Conservation (phyloP, 352 stramenopile species). For the Phytophthora kernoviae region DNA sequence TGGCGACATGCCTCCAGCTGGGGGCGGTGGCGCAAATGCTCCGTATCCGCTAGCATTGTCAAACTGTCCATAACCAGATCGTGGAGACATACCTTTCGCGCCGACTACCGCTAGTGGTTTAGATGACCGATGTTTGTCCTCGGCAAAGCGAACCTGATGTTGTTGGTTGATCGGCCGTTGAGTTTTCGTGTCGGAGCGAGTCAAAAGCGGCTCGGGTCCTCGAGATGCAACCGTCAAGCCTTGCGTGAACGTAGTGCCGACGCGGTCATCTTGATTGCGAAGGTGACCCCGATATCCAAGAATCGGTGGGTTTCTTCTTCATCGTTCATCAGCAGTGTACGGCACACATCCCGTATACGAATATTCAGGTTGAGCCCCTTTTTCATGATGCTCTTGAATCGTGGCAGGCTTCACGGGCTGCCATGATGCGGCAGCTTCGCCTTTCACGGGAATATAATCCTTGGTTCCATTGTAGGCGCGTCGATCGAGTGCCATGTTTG, state of each 20-base stretch:
- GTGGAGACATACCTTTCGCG: conserved; percentile 17
- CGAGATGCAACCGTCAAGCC: conserved; percentile 44
- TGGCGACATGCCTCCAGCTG: neutral
- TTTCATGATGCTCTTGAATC: conserved; percentile 66
- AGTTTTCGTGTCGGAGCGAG: conserved; percentile 4
- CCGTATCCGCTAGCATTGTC: conserved; percentile 38
- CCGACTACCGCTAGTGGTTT: conserved; percentile 5
- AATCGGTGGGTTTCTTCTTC: conserved; percentile 46
- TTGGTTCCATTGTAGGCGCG: conserved; percentile 7
- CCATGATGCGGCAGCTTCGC: conserved; percentile 11
- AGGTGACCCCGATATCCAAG: conserved; percentile 71
- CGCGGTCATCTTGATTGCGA: conserved; percentile 56
- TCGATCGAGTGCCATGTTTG: conserved; percentile 18
- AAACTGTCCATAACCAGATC: conserved; percentile 41
- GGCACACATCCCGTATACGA: conserved; percentile 64
- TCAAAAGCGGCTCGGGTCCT: conserved; percentile 11
- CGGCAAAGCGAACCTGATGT: conserved; percentile 27
- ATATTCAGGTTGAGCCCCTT: conserved; percentile 71
- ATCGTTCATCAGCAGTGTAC: conserved; percentile 19
- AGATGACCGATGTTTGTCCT: conserved; percentile 9
- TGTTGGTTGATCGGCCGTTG: conserved; percentile 7
- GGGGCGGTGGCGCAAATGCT: conserved; percentile 9
- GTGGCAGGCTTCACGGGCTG: conserved; percentile 40
- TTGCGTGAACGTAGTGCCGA: conserved; percentile 75
- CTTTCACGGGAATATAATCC: conserved; percentile 3